phyloP scores from a whole-genome alignment of 805 yeast species.

The Wilhelminamyces savonicus region DNA sequence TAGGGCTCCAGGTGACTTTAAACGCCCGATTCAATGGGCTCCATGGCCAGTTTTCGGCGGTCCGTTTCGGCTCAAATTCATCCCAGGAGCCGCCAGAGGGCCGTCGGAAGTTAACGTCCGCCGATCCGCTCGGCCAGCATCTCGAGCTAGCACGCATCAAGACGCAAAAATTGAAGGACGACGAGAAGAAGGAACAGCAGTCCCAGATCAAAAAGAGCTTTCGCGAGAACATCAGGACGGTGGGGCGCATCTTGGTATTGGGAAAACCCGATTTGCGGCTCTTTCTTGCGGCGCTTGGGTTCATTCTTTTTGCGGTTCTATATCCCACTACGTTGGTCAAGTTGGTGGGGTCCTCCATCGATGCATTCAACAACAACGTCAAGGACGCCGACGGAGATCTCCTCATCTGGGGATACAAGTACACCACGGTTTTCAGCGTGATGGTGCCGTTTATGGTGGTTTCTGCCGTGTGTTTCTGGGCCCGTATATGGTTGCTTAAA shows the following conservation, averaged over 20 bases:
- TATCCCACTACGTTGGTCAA: constrained; percentile 39
- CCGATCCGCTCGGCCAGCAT: constrained; percentile 20
- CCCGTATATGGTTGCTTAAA: constrained; percentile 36
- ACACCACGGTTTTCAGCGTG: constrained; percentile 31
- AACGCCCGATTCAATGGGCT: no score
- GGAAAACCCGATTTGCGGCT: constrained; percentile 35
- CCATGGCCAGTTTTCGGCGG: no score
- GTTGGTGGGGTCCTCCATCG: constrained; percentile 38
- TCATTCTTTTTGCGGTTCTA: constrained; percentile 37
- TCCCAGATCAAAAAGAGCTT: constrained; percentile 19
- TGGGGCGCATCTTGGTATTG: constrained; percentile 30
- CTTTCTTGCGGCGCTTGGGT: constrained; percentile 33
- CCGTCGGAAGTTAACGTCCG: no score
- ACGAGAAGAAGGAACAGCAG: constrained; percentile 20
- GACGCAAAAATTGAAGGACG: constrained; percentile 17
- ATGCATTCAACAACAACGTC: constrained; percentile 30
- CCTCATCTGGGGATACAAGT: constrained; percentile 39
- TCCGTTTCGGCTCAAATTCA: no score
- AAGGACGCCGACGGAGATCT: constrained; percentile 34
- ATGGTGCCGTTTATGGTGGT: constrained; percentile 40
- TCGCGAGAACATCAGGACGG: constrained; percentile 27
- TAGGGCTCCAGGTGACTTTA: no score
- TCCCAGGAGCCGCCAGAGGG: no score
- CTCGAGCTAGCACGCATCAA: constrained; percentile 21
- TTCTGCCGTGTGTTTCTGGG: constrained; percentile 42